Percentiles rank a stretch among this genome's conserved stretches.
Evolutionary conservation across 495 filamentous ascomycete species (phyloP).

Genomic region (Penicillium soppii): DNA sequence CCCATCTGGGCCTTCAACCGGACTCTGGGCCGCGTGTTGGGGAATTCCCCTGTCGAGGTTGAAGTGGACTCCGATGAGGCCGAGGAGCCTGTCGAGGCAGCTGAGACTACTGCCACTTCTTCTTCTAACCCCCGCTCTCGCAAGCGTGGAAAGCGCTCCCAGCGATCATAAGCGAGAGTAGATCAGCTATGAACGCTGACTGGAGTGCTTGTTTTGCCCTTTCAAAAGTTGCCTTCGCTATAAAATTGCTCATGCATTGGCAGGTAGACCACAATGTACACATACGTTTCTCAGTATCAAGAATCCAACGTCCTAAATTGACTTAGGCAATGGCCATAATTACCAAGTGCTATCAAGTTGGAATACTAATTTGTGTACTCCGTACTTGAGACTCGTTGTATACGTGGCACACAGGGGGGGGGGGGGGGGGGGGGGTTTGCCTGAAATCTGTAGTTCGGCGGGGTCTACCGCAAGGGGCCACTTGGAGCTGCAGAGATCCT

Average conservation of each 20-base stretch:
- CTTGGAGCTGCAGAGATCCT: neutral
- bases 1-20: constrained; percentile 64
- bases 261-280: constrained; percentile 6
- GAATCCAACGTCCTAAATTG: neutral
- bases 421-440: too few relatives aligned
- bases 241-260: neutral
- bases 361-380: neutral
- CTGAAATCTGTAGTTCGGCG: too few relatives aligned
- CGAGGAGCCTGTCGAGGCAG: constrained; percentile 31
- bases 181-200: neutral
- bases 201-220: neutral
- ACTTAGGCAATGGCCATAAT: neutral
- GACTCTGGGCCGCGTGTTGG: constrained; percentile 55
- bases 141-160: constrained; percentile 34
- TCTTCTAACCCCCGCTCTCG: constrained; percentile 24
- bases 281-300: neutral
- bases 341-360: too few relatives aligned
- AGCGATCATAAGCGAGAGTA: constrained; percentile 26
- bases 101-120: constrained; percentile 28
- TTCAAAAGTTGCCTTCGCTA: neutral
- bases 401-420: neutral
- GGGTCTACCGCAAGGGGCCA: too few relatives aligned
- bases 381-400: neutral
- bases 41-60: constrained; percentile 26
- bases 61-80: constrained; percentile 32